Conservation (phyloP, 2,329 filamentous ascomycete species). For the Neurospora sp. region DNA sequence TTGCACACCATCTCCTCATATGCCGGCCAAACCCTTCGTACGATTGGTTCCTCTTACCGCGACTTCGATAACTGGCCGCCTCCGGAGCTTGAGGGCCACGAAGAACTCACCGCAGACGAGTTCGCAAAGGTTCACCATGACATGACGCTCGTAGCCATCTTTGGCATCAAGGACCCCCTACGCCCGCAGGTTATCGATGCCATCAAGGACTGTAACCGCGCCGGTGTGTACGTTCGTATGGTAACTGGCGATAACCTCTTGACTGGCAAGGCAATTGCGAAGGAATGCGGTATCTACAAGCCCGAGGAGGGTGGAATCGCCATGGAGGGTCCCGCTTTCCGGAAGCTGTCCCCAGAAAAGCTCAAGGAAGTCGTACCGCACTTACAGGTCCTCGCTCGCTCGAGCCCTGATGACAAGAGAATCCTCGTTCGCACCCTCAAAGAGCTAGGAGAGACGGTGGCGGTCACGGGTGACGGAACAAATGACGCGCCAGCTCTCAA, state of each 20-base stretch:
- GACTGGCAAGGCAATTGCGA: constrained; percentile 64
- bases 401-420: constrained; percentile 56
- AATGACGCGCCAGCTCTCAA: constrained; percentile 58
- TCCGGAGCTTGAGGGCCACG: constrained; percentile 22
- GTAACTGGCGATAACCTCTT: constrained; percentile 63
- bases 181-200: constrained; percentile 57
- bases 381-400: constrained; percentile 54
- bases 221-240: constrained; percentile 60
- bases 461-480: constrained; percentile 57
- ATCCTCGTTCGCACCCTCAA: constrained; percentile 53
- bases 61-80: constrained; percentile 47
- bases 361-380: constrained; percentile 48
- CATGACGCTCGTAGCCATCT: constrained; percentile 63
- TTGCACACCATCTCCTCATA: constrained; percentile 48
- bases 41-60: constrained; percentile 63
- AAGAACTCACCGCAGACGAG: constrained; percentile 40
- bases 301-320: constrained; percentile 41
- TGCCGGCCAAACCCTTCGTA: constrained; percentile 58
- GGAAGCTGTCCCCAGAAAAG: constrained; percentile 47
- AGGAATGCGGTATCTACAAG: constrained; percentile 60
- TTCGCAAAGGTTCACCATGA: constrained; percentile 54
- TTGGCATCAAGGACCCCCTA: constrained; percentile 67
- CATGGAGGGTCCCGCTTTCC: constrained; percentile 61
- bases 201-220: constrained; percentile 55
- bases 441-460: constrained; percentile 53